phyloP scores from a whole-genome alignment of 495 filamentous ascomycete species.

The Talaromyces ruber region DNA sequence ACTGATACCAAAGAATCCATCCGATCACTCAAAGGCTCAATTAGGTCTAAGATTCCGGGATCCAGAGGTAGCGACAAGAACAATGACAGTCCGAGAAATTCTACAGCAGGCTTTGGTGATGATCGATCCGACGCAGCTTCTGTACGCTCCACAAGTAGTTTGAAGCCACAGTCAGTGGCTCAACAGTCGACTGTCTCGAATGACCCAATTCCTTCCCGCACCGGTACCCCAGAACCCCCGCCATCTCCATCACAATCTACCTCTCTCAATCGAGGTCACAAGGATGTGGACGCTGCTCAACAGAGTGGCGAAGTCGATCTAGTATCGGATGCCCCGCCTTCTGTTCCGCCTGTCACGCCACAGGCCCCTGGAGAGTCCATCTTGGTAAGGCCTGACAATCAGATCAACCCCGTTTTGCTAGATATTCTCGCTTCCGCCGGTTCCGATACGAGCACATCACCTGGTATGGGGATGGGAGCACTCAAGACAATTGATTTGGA shows the following conservation, averaged over 20 bases:
- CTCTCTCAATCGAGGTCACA: slow-evolving; percentile 66
- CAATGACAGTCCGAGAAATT: slow-evolving; percentile 71
- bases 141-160: slow-evolving; percentile 56
- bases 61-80: slow-evolving; percentile 48
- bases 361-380: slow-evolving; percentile 49
- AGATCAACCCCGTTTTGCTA: slow-evolving; percentile 53
- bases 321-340: slow-evolving; percentile 85
- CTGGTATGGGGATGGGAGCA: slow-evolving; percentile 51
- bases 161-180: slow-evolving; percentile 28
- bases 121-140: slow-evolving; percentile 73
- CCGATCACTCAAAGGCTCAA: slow-evolving; percentile 68
- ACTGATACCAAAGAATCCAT: slow-evolving; percentile 93
- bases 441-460: slow-evolving; percentile 29
- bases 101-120: slow-evolving; percentile 48
- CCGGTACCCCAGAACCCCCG: slow-evolving; percentile 61
- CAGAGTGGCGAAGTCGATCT: slow-evolving; percentile 86
- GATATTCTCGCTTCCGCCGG: slow-evolving; percentile 37
- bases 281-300: slow-evolving; percentile 72
- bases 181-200: slow-evolving; percentile 18
- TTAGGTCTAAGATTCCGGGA: slow-evolving; percentile 68
- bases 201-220: slow-evolving; percentile 24
- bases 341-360: slow-evolving; percentile 34
- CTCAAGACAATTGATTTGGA: slow-evolving; percentile 60
- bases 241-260: slow-evolving; percentile 82
- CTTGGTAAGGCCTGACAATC: slow-evolving; percentile 69